Percentiles rank a stretch among this genome's conserved stretches.
These are phyloP conservation scores for Berkeleyomyces rouxiae DNA, from an alignment of 2,329 filamentous ascomycete species.

Conservation along the genomic window DNA sequence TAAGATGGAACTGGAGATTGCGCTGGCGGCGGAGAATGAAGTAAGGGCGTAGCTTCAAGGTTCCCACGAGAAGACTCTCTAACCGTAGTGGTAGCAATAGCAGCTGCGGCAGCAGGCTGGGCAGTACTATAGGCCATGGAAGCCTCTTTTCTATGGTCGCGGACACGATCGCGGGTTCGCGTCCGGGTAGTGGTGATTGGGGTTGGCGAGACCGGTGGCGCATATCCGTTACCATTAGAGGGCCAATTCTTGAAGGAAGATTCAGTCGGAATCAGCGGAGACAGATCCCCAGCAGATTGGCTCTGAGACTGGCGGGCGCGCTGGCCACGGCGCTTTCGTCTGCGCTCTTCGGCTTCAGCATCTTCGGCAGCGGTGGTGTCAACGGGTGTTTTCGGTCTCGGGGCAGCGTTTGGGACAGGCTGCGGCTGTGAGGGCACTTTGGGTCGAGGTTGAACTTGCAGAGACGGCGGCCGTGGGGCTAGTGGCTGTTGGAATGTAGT, in stretches of 20 bases:
- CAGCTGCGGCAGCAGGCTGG: neutral
- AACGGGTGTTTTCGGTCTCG: conserved; percentile 9
- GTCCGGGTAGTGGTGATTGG: conserved; percentile 7
- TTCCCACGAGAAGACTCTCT: neutral
- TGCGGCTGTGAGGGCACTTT: neutral
- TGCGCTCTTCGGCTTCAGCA: conserved; percentile 11
- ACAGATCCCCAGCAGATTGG: conserved; percentile 8
- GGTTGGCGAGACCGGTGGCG: conserved; percentile 5
- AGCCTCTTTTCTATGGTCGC: conserved; percentile 7
- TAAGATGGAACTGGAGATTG: conserved; percentile 4
- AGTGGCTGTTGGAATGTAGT: conserved; percentile 12
- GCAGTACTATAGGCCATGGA: neutral
- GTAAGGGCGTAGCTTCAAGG: neutral
- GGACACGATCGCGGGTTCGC: conserved; percentile 10
- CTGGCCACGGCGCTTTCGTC: conserved; percentile 12
- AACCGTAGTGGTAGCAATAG: neutral
- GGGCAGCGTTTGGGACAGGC: neutral
- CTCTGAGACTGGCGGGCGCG: conserved; percentile 6
- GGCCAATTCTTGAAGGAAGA: conserved; percentile 4
- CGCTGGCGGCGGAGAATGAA: neutral
- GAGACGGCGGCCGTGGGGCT: conserved; percentile 8
- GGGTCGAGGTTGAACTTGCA: neutral
- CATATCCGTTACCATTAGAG: conserved; percentile 1
- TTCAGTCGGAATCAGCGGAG: conserved; percentile 9
- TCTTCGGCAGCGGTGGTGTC: conserved; percentile 5